Conservation (phyloP, 2,329 filamentous ascomycete genomes). For the Elsinoe fawcettii region DNA sequence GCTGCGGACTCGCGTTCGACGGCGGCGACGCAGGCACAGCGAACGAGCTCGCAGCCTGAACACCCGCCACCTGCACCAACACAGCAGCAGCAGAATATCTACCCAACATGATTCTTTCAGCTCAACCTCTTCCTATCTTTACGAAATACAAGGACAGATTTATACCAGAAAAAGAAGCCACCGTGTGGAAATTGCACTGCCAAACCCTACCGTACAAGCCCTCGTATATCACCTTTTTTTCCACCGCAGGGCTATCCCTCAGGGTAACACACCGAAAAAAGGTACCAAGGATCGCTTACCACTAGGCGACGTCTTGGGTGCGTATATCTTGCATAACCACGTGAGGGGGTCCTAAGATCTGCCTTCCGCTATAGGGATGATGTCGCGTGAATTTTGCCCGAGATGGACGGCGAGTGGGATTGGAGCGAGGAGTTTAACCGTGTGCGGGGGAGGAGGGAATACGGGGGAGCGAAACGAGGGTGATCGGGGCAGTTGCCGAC, state of each 20-base stretch:
- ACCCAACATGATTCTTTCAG: neutral
- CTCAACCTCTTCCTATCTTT: too few relatives aligned
- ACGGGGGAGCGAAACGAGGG: neutral
- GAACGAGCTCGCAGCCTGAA: neutral
- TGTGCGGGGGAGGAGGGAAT: neutral
- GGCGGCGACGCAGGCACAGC: slow-evolving; percentile 5
- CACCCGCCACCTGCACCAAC: neutral
- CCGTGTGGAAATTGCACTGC: neutral
- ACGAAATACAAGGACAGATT: too few relatives aligned
- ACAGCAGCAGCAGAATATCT: neutral
- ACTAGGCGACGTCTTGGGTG: neutral
- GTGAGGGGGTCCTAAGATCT: neutral
- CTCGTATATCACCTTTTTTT: neutral
- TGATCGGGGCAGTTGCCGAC: neutral
- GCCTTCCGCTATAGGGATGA: slow-evolving; percentile 1
- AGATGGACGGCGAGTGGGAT: neutral
- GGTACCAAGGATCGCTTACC: neutral
- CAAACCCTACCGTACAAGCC: neutral
- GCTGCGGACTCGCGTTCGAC: neutral
- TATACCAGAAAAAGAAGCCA: neutral
- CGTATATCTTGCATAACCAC: neutral
- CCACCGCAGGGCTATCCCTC: too few relatives aligned
- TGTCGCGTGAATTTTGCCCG: neutral
- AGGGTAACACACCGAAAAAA: neutral
- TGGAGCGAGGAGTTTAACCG: neutral